Percentiles rank a stretch among this genome's conserved stretches.
Conservation (phyloP, 306 rosid genomes). For the Acacia melanoxylon region DNA sequence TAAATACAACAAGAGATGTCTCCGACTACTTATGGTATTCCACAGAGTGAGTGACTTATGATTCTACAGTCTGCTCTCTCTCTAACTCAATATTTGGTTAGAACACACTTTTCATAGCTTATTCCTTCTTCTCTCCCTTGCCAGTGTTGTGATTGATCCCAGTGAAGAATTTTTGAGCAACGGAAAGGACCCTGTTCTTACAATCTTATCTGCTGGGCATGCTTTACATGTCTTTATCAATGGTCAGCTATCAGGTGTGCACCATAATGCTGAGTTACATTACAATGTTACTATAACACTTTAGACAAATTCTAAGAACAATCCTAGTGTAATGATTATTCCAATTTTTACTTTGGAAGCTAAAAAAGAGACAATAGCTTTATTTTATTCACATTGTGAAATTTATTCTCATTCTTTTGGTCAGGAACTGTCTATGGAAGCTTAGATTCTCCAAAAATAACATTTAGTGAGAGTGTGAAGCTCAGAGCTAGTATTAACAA, state of each 20-base stretch:
- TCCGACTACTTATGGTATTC: slow-evolving; percentile 96
- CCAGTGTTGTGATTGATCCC: slow-evolving; percentile 74
- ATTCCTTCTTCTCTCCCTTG: slow-evolving; percentile 15
- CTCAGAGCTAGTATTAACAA: slow-evolving; percentile 84
- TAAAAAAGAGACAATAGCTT: slow-evolving; percentile 18
- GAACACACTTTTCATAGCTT: slow-evolving; percentile 4
- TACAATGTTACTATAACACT: background rate
- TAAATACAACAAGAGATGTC: slow-evolving; percentile 88
- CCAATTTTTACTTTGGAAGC: slow-evolving; percentile 11
- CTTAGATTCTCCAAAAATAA: slow-evolving; percentile 76
- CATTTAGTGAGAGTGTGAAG: slow-evolving; percentile 68
- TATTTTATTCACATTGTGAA: slow-evolving; percentile 17
- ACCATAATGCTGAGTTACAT: slow-evolving; percentile 8
- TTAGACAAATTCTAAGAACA: background rate
- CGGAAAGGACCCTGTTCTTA: slow-evolving; percentile 71
- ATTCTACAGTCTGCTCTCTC: background rate
- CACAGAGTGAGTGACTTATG: slow-evolving; percentile 81
- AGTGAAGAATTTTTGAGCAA: slow-evolving; percentile 72
- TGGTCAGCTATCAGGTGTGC: slow-evolving; percentile 75
- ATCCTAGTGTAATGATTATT: background rate
- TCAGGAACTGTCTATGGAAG: slow-evolving; percentile 92
- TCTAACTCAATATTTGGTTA: background rate
- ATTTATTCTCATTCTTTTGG: slow-evolving; percentile 24
- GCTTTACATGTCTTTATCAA: slow-evolving; percentile 92
- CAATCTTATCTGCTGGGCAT: slow-evolving; percentile 90